phyloP scores from a whole-genome alignment of 352 stramenopile genomes.

The Phytophthora foliorum region DNA sequence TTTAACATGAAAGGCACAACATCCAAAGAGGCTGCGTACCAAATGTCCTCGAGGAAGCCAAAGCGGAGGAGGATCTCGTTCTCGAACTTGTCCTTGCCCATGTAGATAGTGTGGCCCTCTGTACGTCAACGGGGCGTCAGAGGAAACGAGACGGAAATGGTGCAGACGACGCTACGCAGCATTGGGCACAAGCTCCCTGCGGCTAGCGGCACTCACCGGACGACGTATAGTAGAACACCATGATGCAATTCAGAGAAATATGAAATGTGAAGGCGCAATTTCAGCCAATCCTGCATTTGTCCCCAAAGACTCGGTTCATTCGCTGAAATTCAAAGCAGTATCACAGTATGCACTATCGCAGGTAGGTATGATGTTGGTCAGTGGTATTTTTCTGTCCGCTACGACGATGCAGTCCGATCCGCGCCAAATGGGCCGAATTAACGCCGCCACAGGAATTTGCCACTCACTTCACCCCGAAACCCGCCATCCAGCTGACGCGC shows the following conservation, averaged over 20 bases:
- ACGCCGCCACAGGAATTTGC: background rate
- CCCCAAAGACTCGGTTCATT: background rate
- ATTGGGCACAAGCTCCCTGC: background rate
- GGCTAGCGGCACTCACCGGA: constrained; percentile 55
- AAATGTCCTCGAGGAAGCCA: constrained; percentile 96
- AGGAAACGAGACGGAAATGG: background rate
- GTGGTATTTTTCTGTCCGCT: constrained; percentile 23
- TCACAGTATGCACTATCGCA: background rate
- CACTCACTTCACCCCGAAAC: constrained; percentile 15
- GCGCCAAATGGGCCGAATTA: background rate
- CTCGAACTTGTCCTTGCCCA: constrained; percentile 99
- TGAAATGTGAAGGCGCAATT: constrained; percentile 12
- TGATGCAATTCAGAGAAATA: constrained; percentile 3
- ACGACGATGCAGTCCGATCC: constrained; percentile 10
- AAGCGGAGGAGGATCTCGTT: constrained; percentile 99
- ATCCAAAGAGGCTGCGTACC: constrained; percentile 48
- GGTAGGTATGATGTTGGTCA: background rate
- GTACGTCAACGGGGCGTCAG: background rate
- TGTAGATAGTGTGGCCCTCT: constrained; percentile 96
- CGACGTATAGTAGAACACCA: constrained; percentile 90
- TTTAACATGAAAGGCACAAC: background rate
- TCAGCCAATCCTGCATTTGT: constrained; percentile 33
- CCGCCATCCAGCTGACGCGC: background rate
- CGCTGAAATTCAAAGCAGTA: background rate
- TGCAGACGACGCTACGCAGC: background rate